Conservation (phyloP, 192 early-diverging fungal species). For the Coemansia sp. region DNA sequence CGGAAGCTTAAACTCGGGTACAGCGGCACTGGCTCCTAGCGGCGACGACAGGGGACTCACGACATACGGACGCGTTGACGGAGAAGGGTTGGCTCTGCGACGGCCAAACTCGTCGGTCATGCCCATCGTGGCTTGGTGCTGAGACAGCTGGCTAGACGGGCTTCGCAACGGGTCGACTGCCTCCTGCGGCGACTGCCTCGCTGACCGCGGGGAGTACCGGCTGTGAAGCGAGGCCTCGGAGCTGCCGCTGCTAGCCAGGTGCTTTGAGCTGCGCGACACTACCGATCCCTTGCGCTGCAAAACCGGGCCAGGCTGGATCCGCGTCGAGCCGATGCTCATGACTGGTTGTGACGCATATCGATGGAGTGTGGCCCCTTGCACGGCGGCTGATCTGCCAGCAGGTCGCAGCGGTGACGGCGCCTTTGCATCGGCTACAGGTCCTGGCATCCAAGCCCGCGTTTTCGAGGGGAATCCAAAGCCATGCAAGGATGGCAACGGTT, state of each 20-base stretch:
- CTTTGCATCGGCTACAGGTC: neutral
- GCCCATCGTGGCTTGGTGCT: slow-evolving; percentile 39
- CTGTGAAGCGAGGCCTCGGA: slow-evolving; percentile 9
- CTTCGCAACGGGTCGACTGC: neutral
- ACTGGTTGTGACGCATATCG: slow-evolving; percentile 47
- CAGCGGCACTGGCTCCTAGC: neutral
- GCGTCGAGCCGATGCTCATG: slow-evolving; percentile 15
- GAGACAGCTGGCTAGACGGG: slow-evolving; percentile 18
- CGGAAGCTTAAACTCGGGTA: slow-evolving; percentile 34
- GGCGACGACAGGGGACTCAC: slow-evolving; percentile 6
- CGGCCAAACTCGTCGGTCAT: slow-evolving; percentile 53
- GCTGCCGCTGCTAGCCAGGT: slow-evolving; percentile 7
- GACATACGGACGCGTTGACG: neutral
- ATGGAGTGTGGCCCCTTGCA: slow-evolving; percentile 30
- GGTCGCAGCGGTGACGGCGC: slow-evolving; percentile 36
- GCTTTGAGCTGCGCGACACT: slow-evolving; percentile 20
- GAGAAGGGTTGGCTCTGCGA: slow-evolving; percentile 6
- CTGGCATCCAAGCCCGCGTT: neutral
- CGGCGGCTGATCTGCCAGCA: slow-evolving; percentile 17
- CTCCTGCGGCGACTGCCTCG: slow-evolving; percentile 13
- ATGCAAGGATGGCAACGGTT: neutral
- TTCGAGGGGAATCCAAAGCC: neutral
- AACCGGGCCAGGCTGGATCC: slow-evolving; percentile 5
- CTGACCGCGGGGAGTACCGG: slow-evolving; percentile 3
- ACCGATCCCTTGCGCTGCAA: slow-evolving; percentile 40